Conservation (phyloP, 257 asterid genomes). For the Solanum etuberosum region DNA sequence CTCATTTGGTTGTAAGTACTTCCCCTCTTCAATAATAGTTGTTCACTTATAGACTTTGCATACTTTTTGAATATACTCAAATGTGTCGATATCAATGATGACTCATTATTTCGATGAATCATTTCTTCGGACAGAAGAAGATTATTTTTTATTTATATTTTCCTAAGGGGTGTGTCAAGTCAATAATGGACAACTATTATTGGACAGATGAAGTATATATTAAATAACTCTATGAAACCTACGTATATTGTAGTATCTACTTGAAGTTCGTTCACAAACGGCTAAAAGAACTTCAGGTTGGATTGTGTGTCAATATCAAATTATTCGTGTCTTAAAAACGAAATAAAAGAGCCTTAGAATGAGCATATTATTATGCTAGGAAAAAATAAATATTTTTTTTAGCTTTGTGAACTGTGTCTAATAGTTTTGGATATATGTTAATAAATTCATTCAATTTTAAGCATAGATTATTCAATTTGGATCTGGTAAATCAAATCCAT, state of each 20-base stretch:
- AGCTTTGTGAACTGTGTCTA: background rate
- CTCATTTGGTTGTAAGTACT: too few species aligned
- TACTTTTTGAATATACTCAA: too few species aligned
- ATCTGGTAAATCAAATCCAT: background rate
- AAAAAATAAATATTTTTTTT: background rate
- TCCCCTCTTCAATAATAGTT: too few species aligned
- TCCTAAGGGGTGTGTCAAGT: too few species aligned
- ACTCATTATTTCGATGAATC: too few species aligned
- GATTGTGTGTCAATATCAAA: background rate
- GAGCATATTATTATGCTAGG: background rate
- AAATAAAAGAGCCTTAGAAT: background rate
- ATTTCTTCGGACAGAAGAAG: too few species aligned
- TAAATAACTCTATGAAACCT: background rate
- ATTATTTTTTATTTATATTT: too few species aligned
- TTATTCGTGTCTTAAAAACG: background rate
- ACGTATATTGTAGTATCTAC: background rate
- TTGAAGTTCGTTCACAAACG: background rate
- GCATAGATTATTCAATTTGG: background rate
- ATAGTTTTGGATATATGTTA: background rate
- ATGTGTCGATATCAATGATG: too few species aligned
- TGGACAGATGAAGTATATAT: too few species aligned
- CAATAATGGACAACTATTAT: too few species aligned
- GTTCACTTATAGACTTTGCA: too few species aligned
- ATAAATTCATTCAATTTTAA: background rate
- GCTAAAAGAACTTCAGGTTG: background rate